These are phyloP conservation scores for Pythium brachiatum DNA, from an alignment of 352 stramenopile genomes.

Conservation along the genomic window DNA sequence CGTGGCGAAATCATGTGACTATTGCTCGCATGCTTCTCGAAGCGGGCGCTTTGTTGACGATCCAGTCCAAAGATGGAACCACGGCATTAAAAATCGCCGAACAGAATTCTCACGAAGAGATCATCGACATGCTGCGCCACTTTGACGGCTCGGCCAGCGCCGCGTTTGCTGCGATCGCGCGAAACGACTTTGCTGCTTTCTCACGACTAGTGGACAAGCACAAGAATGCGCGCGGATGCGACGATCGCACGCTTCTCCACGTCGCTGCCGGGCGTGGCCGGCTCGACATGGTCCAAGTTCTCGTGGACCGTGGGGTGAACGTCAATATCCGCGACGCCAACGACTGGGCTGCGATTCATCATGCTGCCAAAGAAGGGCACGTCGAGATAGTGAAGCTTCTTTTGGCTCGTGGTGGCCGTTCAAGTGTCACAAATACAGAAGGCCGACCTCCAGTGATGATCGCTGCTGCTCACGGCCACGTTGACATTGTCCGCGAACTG, in stretches of 20 bases:
- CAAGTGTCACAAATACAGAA: slow-evolving; percentile 19
- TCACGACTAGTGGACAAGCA: neutral
- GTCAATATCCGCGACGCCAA: neutral
- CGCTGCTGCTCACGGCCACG: slow-evolving; percentile 33
- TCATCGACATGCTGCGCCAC: neutral
- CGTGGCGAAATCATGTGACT: neutral
- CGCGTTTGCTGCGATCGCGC: neutral
- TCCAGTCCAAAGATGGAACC: slow-evolving; percentile 24
- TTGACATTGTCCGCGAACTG: slow-evolving; percentile 37
- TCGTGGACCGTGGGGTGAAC: slow-evolving; percentile 18
- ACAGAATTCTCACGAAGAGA: neutral
- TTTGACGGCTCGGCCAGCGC: neutral
- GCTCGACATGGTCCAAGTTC: slow-evolving; percentile 24
- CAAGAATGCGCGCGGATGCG: slow-evolving; percentile 22
- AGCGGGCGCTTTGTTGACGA: slow-evolving; percentile 27
- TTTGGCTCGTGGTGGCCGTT: neutral
- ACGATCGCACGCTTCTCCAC: slow-evolving; percentile 36
- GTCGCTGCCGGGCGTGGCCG: slow-evolving; percentile 36
- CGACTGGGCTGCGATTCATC: neutral
- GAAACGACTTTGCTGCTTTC: neutral
- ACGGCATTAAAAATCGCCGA: slow-evolving; percentile 3
- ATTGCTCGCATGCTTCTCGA: slow-evolving; percentile 19
- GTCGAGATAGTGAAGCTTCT: neutral
- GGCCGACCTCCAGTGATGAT: slow-evolving; percentile 38
- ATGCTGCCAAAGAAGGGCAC: neutral